Conservation (phyloP, 352 stramenopile species). For the Phytopythium delawarense region DNA sequence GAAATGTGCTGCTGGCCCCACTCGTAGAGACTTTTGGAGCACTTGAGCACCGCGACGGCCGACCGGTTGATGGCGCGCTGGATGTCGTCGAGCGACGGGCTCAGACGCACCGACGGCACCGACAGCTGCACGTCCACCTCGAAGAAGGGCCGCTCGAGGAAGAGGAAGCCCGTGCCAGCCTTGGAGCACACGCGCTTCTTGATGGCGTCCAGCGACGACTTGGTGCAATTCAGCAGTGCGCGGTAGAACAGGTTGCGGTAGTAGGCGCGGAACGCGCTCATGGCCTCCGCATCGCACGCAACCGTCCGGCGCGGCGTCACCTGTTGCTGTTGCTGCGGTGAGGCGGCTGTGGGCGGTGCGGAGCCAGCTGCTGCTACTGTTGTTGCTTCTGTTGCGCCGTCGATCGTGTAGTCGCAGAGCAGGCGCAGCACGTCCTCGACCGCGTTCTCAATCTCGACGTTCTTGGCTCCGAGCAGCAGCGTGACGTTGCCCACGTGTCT, state of each 20-base stretch:
- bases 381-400: conserved; percentile 15
- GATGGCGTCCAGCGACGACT: conserved; percentile 72
- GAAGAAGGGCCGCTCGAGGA: conserved; percentile 83
- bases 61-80: conserved; percentile 82
- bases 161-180: conserved; percentile 72
- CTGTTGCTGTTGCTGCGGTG: conserved; percentile 1
- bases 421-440: conserved; percentile 76
- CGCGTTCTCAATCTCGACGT: conserved; percentile 82
- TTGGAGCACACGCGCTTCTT: conserved; percentile 85
- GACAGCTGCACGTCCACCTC: conserved; percentile 84
- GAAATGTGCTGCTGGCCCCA: conserved; percentile 73
- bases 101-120: conserved; percentile 75
- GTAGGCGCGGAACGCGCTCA: conserved; percentile 55
- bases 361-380: not conserved
- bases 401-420: conserved; percentile 66
- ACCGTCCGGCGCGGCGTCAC: conserved; percentile 5
- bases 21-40: conserved; percentile 72
- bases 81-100: conserved; percentile 80
- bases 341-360: not conserved
- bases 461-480: conserved; percentile 66
- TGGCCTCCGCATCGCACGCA: conserved; percentile 29
- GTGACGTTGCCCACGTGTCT: conserved; percentile 63
- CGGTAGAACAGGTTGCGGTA: conserved; percentile 84
- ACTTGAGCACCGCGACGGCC: conserved; percentile 75
- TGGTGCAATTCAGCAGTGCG: conserved; percentile 75